These are phyloP conservation scores for Dioscorea dumetorum DNA, from an alignment of 106 monocot species.

Conservation along the genomic window DNA sequence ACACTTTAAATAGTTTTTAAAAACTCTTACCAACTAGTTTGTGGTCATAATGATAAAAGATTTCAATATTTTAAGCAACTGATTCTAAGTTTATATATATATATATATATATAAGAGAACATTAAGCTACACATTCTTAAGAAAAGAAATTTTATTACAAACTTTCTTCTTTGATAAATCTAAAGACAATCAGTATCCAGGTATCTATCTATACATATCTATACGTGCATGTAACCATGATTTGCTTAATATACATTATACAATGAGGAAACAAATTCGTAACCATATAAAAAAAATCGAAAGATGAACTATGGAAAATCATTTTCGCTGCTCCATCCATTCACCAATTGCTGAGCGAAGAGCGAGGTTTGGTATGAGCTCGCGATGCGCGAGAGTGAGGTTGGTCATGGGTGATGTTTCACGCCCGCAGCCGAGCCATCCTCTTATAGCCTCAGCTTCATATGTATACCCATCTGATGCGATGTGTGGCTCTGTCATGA, in stretches of 20 bases:
- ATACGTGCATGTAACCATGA: not conserved
- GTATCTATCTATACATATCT: not conserved
- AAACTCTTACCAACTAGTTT: no score
- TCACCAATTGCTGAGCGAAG: constrained; percentile 71
- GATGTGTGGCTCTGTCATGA: constrained; percentile 77
- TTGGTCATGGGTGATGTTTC: constrained; percentile 83
- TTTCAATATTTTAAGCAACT: no score
- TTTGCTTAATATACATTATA: not conserved
- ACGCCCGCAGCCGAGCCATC: constrained; percentile 57
- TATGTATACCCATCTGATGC: constrained; percentile 80
- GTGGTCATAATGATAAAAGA: no score
- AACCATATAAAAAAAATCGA: not conserved
- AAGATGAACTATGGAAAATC: not conserved
- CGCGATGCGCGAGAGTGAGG: constrained; percentile 23
- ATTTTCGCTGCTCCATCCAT: constrained; percentile 37
- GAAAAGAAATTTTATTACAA: no score
- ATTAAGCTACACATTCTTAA: no score
- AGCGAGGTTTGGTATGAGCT: constrained; percentile 52
- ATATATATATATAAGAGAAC: no score
- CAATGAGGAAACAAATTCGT: not conserved
- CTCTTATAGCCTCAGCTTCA: constrained; percentile 56
- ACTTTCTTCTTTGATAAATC: no score
- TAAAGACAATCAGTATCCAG: no score
- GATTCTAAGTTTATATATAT: no score
- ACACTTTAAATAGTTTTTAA: no score